Percentiles rank a stretch among this genome's conserved stretches.
These are phyloP conservation scores for Citrus trifoliata DNA, from an alignment of 345 rosid species.

Conservation along the genomic window DNA sequence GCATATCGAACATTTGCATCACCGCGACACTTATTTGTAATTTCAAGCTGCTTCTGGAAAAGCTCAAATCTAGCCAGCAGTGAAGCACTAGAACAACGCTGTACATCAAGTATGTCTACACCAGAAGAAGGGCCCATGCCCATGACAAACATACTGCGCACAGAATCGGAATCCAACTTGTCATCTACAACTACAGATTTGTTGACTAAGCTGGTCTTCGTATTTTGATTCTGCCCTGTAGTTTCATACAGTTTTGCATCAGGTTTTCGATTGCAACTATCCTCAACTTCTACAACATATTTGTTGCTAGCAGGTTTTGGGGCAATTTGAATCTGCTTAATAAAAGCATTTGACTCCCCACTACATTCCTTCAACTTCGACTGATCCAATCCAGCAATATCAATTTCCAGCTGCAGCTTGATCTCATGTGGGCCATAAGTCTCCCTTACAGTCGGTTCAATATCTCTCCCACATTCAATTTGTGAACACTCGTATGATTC, in stretches of 20 bases:
- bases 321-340: constrained; percentile 36
- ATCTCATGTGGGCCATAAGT: constrained; percentile 50
- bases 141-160: constrained; percentile 44
- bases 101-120: constrained; percentile 45
- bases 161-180: constrained; percentile 39
- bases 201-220: constrained; percentile 3
- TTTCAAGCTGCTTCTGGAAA: constrained; percentile 75
- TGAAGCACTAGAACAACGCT: constrained; percentile 39
- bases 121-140: constrained; percentile 45
- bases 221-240: constrained; percentile 28
- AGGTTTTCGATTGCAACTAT: constrained; percentile 37
- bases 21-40: constrained; percentile 65
- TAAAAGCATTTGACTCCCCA: constrained; percentile 65
- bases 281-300: constrained; percentile 42
- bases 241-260: constrained; percentile 40
- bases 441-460: constrained; percentile 18
- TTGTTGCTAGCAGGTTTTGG: constrained; percentile 24
- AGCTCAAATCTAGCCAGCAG: constrained; percentile 55
- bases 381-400: constrained; percentile 48
- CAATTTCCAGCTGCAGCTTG: constrained; percentile 84
- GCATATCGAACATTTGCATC: constrained; percentile 75
- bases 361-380: constrained; percentile 56
- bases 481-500: constrained; percentile 38
- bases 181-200: constrained; percentile 12
- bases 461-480: constrained; percentile 28